These are phyloP conservation scores for Cryphonectria parasitica DNA, from an alignment of 2,329 filamentous ascomycete genomes.

Conservation along the genomic window DNA sequence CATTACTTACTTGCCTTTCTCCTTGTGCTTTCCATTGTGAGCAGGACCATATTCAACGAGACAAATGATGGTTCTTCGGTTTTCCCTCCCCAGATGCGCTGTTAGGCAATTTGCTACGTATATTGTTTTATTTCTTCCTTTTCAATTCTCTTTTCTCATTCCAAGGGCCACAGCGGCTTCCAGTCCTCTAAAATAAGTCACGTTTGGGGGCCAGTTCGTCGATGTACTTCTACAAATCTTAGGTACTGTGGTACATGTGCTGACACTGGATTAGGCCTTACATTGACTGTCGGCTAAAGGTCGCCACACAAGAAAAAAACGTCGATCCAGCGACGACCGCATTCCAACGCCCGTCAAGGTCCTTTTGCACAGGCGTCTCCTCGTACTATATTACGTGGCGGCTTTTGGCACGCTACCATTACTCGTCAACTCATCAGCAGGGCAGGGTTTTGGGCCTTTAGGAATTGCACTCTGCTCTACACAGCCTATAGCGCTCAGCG, in stretches of 20 bases:
- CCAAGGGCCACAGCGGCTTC: neutral
- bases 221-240: neutral
- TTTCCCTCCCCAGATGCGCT: neutral
- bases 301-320: neutral
- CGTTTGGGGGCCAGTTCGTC: neutral
- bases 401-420: slow-evolving; percentile 1
- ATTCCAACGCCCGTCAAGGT: slow-evolving; percentile 13
- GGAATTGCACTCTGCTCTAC: neutral
- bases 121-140: neutral
- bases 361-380: neutral
- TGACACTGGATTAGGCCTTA: slow-evolving; percentile 3
- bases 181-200: neutral
- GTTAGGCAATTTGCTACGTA: neutral
- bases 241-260: neutral
- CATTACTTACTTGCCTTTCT: neutral
- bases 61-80: neutral
- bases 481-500: slow-evolving; percentile 7
- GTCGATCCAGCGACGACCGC: neutral
- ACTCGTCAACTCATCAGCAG: slow-evolving; percentile 1
- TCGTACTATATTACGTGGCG: neutral
- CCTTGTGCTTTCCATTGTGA: neutral
- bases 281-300: neutral
- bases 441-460: neutral
- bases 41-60: neutral
- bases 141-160: too few relatives aligned